Evolutionary conservation across 1,139 yeast species (phyloP), one percentile per base, ranked within the genome.

Genomic region (Hanseniaspora gamundiae): DNA sequence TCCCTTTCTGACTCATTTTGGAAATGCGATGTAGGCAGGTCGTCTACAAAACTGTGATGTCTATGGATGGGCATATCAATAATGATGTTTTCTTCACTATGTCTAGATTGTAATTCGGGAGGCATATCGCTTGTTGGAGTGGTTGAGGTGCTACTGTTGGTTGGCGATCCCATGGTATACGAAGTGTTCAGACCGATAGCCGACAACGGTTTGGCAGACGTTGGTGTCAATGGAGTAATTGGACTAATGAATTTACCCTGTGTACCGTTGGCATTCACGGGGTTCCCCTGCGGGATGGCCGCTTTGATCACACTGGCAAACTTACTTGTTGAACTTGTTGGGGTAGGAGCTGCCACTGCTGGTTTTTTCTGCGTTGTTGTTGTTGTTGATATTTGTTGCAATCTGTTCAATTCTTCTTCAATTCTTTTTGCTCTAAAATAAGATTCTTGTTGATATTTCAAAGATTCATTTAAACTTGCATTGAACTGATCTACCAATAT

Each of bases 391-490:
- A 21, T 63, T 76, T 42, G 63, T 66, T 2, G 69, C 53, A 2
- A 80, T 84, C 61, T 82, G 88, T 39, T 64, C 61, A 0, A 86
- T 19, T 44, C 46, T 17, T 44, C 43, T 29, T 44, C 87, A 42
- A 80, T 74, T 56, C 83, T 67, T 51, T 72, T 71, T 2, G 88
- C 93, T 2, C 84, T 74, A 38, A 67, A 54, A 59, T 82, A 86
- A 0, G 91, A 91, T 54, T 81, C 88, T 44, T 74, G 73, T 2
- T 85, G 84, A 62, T 81, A 88, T 49, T 74, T 78, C 36, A 73
- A 77, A 1, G 88, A 76, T 55, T 80, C 88, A 20, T 70, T 56
- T 17, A 73, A 53, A 0, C 82, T 76, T 41, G 66, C 58, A 41
- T 63, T 68, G 50, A 79, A 84, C 9, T 75, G 70, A 33, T 77